These are phyloP conservation scores for Tolypocladium endophyticum DNA, from an alignment of 2,329 filamentous ascomycete genomes.

Conservation along the genomic window DNA sequence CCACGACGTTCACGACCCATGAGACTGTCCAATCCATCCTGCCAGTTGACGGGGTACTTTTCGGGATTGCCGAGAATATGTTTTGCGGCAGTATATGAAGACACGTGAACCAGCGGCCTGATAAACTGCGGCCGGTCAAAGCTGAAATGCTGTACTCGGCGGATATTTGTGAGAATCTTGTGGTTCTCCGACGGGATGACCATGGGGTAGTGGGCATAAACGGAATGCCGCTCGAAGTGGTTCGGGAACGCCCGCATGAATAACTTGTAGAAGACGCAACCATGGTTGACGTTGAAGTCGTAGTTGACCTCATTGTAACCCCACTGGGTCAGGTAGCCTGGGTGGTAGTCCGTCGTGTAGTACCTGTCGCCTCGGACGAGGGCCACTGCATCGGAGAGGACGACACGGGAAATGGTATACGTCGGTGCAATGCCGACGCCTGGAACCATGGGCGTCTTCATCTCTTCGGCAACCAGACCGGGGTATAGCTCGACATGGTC, in stretches of 20 bases:
- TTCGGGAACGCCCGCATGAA: constrained; percentile 70
- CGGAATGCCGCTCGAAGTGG: constrained; percentile 66
- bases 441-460: constrained; percentile 62
- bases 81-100: constrained; percentile 50
- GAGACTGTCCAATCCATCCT: constrained; percentile 50
- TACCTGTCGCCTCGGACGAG: constrained; percentile 69
- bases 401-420: constrained; percentile 66
- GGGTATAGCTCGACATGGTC: constrained; percentile 76
- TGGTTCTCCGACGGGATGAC: constrained; percentile 60
- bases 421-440: constrained; percentile 67
- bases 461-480: constrained; percentile 65
- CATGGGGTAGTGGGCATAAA: constrained; percentile 75
- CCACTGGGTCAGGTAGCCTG: constrained; percentile 72
- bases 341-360: constrained; percentile 69
- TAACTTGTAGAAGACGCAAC: constrained; percentile 77
- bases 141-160: constrained; percentile 57
- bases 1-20: constrained; percentile 41
- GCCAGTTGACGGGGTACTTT: constrained; percentile 57
- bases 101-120: constrained; percentile 42
- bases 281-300: constrained; percentile 65
- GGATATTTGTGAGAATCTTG: constrained; percentile 57
- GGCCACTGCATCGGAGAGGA: constrained; percentile 69
- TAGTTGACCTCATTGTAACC: constrained; percentile 66
- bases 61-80: constrained; percentile 49
- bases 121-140: constrained; percentile 50